Conservation (phyloP, 371 early-diverging fungal genomes). For the Rhizopus sp. region DNA sequence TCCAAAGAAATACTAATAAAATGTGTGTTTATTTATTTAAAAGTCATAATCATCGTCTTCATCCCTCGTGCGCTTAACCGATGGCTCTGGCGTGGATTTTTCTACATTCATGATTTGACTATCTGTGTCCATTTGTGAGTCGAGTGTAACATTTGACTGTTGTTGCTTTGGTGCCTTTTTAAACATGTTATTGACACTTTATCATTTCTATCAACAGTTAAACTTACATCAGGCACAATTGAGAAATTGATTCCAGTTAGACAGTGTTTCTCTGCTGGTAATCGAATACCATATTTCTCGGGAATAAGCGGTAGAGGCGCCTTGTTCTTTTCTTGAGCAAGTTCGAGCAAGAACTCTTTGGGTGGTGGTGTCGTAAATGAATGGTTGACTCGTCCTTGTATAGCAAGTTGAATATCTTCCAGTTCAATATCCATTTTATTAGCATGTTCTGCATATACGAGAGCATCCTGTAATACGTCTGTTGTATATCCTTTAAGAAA, state of each 20-base stretch:
- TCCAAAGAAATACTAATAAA: conserved; percentile 31
- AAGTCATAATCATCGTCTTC: conserved; percentile 56
- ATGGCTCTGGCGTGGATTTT: neutral
- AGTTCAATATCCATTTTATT: conserved; percentile 79
- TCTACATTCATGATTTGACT: no score
- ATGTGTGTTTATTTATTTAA: conserved; percentile 12
- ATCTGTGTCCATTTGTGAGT: no score
- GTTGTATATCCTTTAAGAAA: conserved; percentile 81
- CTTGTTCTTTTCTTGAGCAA: conserved; percentile 88
- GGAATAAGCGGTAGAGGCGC: conserved; percentile 86
- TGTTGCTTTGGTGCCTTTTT: neutral
- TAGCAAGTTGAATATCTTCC: conserved; percentile 93
- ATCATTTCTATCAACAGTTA: neutral
- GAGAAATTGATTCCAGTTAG: conserved; percentile 90
- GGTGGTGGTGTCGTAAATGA: conserved; percentile 91
- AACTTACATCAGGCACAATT: conserved; percentile 80
- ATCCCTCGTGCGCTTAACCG: conserved; percentile 36
- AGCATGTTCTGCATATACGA: conserved; percentile 94
- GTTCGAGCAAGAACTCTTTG: conserved; percentile 85
- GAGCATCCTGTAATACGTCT: conserved; percentile 95
- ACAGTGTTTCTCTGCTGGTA: conserved; percentile 92
- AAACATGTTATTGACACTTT: neutral
- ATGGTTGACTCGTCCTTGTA: conserved; percentile 87
- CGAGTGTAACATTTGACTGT: neutral
- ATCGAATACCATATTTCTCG: conserved; percentile 87